These are phyloP conservation scores for Phytophthora pseudosyringae DNA, from an alignment of 352 stramenopile species.

Conservation along the genomic window DNA sequence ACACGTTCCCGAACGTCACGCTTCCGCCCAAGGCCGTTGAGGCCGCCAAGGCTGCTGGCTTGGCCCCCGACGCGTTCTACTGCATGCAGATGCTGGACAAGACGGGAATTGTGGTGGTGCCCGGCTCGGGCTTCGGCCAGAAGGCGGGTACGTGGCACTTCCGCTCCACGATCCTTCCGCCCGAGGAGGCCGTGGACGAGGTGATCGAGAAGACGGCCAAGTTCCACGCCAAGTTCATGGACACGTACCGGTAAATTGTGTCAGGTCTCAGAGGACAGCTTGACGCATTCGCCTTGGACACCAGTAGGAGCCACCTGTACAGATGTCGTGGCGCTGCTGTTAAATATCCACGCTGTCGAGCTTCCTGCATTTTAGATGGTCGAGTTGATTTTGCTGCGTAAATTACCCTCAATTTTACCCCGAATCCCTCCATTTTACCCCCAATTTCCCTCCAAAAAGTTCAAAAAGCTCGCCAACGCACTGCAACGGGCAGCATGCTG, in stretches of 20 bases:
- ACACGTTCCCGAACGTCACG: too few relatives aligned
- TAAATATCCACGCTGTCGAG: neutral
- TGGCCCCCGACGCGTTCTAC: conserved; percentile 97
- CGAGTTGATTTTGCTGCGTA: too few relatives aligned
- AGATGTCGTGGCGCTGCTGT: neutral
- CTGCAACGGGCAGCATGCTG: conserved; percentile 33
- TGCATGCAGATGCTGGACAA: conserved; percentile 95
- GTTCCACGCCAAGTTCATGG: conserved; percentile 97
- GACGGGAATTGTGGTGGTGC: conserved; percentile 98
- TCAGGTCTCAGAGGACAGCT: neutral
- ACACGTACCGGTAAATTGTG: conserved; percentile 86
- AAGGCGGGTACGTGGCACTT: conserved; percentile 97
- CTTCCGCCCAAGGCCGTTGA: conserved; percentile 91
- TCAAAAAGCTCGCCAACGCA: neutral
- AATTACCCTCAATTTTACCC: neutral
- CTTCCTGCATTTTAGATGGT: neutral
- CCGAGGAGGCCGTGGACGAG: conserved; percentile 94
- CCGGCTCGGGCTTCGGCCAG: conserved; percentile 98
- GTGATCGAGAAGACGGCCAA: conserved; percentile 95
- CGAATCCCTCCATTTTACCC: neutral
- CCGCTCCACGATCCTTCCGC: conserved; percentile 98
- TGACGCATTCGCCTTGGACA: conserved; percentile 3
- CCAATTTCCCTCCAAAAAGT: neutral
- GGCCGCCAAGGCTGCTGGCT: conserved; percentile 70
- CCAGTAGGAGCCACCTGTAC: neutral